Evolutionary conservation across 1,139 yeast species (phyloP).

Genomic region (Kodamaea sp.): DNA sequence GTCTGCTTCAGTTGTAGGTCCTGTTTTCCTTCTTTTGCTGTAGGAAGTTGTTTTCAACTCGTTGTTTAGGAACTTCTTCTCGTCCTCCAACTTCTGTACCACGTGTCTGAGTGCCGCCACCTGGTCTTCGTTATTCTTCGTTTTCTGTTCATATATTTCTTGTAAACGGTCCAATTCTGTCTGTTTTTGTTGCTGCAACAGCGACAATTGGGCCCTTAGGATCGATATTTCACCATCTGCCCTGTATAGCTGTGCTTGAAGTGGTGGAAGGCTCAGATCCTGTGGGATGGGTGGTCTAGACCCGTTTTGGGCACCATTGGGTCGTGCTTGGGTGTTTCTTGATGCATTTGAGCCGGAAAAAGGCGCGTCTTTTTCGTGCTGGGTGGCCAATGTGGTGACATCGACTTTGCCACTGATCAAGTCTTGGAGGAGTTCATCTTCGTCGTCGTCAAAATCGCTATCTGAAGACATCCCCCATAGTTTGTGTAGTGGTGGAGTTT

Average conservation of each 20-base stretch:
- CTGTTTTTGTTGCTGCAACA: slow-evolving; percentile 45
- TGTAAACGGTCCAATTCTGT: slow-evolving; percentile 46
- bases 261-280: not conserved
- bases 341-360: not conserved
- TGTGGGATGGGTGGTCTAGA: not conserved
- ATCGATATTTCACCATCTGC: slow-evolving; percentile 82
- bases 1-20: not conserved
- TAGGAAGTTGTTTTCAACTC: slow-evolving; percentile 32
- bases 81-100: slow-evolving; percentile 64
- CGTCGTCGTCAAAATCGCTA: slow-evolving; percentile 42
- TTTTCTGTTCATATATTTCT: slow-evolving; percentile 29
- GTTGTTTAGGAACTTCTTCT: slow-evolving; percentile 61
- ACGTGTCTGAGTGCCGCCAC: slow-evolving; percentile 42
- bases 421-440: slow-evolving; percentile 34
- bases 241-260: slow-evolving; percentile 35
- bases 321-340: not conserved
- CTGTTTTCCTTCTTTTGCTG: slow-evolving; percentile 11
- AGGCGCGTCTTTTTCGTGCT: not conserved
- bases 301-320: not conserved
- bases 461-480: slow-evolving; percentile 26
- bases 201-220: slow-evolving; percentile 61
- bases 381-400: slow-evolving; percentile 2
- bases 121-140: slow-evolving; percentile 42
- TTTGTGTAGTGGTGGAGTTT: too few relatives aligned
- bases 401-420: slow-evolving; percentile 16